These are phyloP conservation scores for Hibiscus tridactylites DNA, from an alignment of 345 rosid genomes.

Conservation along the genomic window DNA sequence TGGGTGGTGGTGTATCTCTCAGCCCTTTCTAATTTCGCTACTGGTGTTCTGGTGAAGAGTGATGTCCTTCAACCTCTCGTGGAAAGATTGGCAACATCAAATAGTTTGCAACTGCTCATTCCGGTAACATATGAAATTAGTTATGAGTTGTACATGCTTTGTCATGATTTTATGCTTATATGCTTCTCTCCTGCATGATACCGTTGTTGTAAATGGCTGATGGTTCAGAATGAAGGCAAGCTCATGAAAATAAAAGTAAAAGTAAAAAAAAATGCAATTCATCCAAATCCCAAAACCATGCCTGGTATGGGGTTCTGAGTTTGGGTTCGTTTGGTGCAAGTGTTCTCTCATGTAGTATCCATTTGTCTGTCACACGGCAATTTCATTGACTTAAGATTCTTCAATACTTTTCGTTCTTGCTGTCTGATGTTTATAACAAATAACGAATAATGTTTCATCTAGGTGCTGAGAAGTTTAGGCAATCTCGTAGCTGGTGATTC, in stretches of 20 bases:
- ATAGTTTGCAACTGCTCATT: conserved; percentile 75
- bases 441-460: conserved; percentile 13
- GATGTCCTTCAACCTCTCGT: conserved; percentile 65
- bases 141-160: not conserved
- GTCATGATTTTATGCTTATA: not conserved
- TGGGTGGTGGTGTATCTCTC: conserved; percentile 97
- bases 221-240: not conserved
- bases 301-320: not conserved
- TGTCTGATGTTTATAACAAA: conserved; percentile 14
- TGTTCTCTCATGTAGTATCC: not conserved
- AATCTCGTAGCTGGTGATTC: conserved; percentile 91
- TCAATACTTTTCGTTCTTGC: not conserved
- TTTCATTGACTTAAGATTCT: not conserved
- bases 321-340: not conserved
- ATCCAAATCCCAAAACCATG: not conserved
- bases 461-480: conserved; percentile 88
- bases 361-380: not conserved
- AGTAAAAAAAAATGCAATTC: not conserved
- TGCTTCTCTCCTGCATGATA: not conserved
- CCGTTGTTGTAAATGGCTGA: not conserved
- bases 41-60: conserved; percentile 61
- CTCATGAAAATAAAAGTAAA: not conserved
- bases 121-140: conserved; percentile 44
- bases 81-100: conserved; percentile 71
- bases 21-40: conserved; percentile 80